Evolutionary conservation across 192 early-diverging fungal species (phyloP).

Genomic region (Oehlia diaphana): DNA sequence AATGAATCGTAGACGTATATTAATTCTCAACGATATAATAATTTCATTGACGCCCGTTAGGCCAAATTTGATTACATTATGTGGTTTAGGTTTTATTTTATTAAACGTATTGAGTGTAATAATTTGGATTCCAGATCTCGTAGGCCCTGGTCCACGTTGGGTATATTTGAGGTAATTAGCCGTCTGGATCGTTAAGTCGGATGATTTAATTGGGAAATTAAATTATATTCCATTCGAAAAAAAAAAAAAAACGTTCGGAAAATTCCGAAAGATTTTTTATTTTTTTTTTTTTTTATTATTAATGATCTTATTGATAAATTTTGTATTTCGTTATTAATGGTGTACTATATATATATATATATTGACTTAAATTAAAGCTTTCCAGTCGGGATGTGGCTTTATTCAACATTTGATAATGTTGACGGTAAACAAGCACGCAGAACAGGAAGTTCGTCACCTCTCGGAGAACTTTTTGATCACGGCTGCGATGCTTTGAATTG

Average conservation of each 20-base stretch:
- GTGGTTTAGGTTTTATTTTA: conserved; percentile 75
- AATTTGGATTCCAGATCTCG: conserved; percentile 68
- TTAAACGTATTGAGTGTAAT: conserved; percentile 71
- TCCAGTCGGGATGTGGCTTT: conserved; percentile 80
- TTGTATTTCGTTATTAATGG: neutral
- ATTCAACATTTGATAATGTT: conserved; percentile 89
- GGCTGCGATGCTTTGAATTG: conserved; percentile 88
- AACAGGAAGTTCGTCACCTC: conserved; percentile 73
- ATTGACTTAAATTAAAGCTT: conserved; percentile 54
- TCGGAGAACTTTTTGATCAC: conserved; percentile 86
- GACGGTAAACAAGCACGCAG: conserved; percentile 85
- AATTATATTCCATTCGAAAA: too few species aligned
- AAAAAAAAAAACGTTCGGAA: too few species aligned
- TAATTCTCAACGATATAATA: neutral
- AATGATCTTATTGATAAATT: neutral
- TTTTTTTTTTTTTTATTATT: conserved; percentile 2
- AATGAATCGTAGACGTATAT: conserved; percentile 8
- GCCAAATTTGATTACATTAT: conserved; percentile 83
- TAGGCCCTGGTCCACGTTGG: conserved; percentile 70
- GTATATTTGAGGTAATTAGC: conserved; percentile 51
- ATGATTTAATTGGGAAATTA: too few species aligned
- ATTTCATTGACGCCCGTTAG: conserved; percentile 30
- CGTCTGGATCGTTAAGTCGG: neutral
- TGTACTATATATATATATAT: neutral
- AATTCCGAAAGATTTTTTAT: conserved; percentile 8